These are phyloP conservation scores for Skeletonema marinoi DNA, from an alignment of 108 stramenopile genomes.

Conservation along the genomic window DNA sequence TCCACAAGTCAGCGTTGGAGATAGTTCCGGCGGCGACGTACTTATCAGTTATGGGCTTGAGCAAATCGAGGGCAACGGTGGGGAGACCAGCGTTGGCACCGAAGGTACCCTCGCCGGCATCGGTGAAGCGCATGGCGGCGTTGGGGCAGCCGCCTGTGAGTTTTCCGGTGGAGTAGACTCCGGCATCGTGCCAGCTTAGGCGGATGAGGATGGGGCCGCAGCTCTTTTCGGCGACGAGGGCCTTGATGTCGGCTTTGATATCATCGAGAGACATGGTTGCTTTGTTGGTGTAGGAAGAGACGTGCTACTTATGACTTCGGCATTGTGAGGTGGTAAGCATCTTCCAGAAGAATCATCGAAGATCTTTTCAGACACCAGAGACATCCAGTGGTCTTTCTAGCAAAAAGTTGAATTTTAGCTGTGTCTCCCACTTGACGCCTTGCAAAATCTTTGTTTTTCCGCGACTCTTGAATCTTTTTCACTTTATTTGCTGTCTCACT, in stretches of 20 bases:
- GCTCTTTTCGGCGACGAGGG: conserved; percentile 52
- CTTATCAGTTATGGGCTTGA: conserved; percentile 64
- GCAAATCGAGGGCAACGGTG: conserved; percentile 38
- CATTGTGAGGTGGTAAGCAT: neutral
- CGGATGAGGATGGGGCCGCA: conserved; percentile 59
- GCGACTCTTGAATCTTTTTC: too few species aligned
- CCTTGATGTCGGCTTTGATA: conserved; percentile 50
- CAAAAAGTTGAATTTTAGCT: too few species aligned
- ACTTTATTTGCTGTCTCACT: too few species aligned
- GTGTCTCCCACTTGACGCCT: too few species aligned
- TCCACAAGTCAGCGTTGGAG: conserved; percentile 73
- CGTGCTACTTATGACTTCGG: neutral
- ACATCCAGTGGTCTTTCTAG: too few species aligned
- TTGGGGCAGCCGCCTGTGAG: conserved; percentile 50
- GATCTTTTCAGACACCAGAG: too few species aligned
- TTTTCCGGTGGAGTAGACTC: conserved; percentile 52
- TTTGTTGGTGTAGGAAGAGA: neutral
- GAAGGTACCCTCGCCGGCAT: conserved; percentile 46
- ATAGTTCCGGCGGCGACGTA: conserved; percentile 49
- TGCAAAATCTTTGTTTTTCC: too few species aligned
- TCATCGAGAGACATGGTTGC: conserved; percentile 43
- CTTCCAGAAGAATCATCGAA: too few species aligned
- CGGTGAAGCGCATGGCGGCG: conserved; percentile 63
- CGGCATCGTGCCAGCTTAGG: conserved; percentile 63
- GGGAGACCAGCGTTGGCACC: conserved; percentile 66